Base-by-base conservation (phyloP, 116 monocot genomes). In the Trichopus zeylanicus region DNA sequence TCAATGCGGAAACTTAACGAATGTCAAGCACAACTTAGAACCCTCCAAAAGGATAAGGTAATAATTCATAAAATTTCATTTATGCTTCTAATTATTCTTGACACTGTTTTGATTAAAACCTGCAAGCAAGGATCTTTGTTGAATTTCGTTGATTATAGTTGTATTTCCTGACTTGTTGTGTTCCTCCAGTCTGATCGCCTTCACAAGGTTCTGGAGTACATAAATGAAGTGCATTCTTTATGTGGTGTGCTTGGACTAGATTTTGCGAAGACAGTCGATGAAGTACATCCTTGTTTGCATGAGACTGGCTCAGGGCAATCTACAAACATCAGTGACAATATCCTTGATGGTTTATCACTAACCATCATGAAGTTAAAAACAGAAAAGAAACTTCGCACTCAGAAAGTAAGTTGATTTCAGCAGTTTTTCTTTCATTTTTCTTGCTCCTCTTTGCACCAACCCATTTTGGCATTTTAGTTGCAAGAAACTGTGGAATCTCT, bases 21-120 rank as follows among this genome's bases (percentile, higher is more conserved):
- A 24, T 84, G 71, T 62, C 78, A 90, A 62, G 57, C 78, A 60
- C 69, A 77, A 47, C 84, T 95, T 56, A 66, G 74, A 15, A 61
- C 61, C 13, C 77, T 95, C 47, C 86, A 90, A 57, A 95, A 95
- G 74, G 95, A 95, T 56, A 90, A 90, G 90, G 95, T 95, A 80
- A 20, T 20, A 32, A n/a, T n/a, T n/a, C n/a, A n/a, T n/a, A n/a
- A n/a, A n/a, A n/a, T n/a, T n/a, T n/a, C n/a, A n/a, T n/a, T n/a
- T n/a, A n/a, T n/a, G n/a, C n/a, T n/a, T n/a, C n/a, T n/a, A n/a
- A n/a, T n/a, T n/a, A n/a, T n/a, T n/a, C n/a, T n/a, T n/a, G n/a
- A n/a, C n/a, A n/a, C n/a, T n/a, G n/a, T n/a, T n/a, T n/a, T n/a
- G n/a, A n/a, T n/a, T n/a, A n/a, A n/a, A n/a, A n/a, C n/a, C n/a